Evolutionary conservation across 2,329 filamentous ascomycete species (phyloP).

Genomic region (Ambrosiella beaveri): DNA sequence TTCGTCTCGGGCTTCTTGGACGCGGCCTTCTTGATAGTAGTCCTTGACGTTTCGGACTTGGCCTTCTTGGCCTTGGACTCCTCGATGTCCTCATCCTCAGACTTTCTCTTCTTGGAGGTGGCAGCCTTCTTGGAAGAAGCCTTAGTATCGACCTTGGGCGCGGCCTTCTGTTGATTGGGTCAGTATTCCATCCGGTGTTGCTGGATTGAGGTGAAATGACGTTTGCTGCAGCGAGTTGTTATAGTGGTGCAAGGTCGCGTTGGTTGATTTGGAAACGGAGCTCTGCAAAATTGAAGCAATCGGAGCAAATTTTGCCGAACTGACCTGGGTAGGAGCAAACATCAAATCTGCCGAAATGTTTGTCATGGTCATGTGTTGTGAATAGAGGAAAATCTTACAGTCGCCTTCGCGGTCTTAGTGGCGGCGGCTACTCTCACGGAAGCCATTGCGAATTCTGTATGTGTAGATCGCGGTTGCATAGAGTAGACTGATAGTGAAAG

Average conservation of each 20-base stretch:
- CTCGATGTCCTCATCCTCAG: conserved; percentile 4
- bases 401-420: conserved; percentile 13
- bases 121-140: conserved; percentile 18
- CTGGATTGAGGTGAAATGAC: background rate
- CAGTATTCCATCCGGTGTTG: conserved; percentile 1
- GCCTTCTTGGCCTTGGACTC: conserved; percentile 9
- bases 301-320: no score
- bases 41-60: conserved; percentile 12
- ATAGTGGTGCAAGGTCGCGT: background rate
- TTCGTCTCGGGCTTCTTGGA: conserved; percentile 10
- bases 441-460: conserved; percentile 6
- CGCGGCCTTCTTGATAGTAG: conserved; percentile 17
- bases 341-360: background rate
- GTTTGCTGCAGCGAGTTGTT: background rate
- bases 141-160: conserved; percentile 18
- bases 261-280: no score
- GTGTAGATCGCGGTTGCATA: background rate
- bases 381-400: conserved; percentile 11
- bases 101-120: conserved; percentile 18
- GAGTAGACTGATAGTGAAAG: background rate
- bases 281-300: no score
- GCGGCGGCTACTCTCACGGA: conserved; percentile 11
- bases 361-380: background rate
- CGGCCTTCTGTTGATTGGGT: conserved; percentile 15
- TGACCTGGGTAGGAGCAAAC: no score